phyloP scores from a whole-genome alignment of 2,329 filamentous ascomycete genomes.

The Lachnellula cervina region DNA sequence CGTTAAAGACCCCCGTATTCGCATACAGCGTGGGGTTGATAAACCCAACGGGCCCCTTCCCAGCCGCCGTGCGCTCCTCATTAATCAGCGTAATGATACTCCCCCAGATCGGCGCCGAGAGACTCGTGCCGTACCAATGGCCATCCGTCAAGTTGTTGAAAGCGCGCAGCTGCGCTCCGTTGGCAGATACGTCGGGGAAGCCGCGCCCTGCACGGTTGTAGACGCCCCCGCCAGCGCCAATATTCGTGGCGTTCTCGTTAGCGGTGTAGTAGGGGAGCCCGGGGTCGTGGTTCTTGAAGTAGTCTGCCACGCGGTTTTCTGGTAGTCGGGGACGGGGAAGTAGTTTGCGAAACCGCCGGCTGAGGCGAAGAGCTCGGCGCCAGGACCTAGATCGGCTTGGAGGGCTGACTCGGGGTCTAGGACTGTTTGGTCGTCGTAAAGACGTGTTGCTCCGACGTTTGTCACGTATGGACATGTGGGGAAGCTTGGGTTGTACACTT shows the following conservation, averaged over 20 bases:
- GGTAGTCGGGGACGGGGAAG: constrained; percentile 44
- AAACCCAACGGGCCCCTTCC: constrained; percentile 36
- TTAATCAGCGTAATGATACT: constrained; percentile 41
- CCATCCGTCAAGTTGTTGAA: constrained; percentile 38
- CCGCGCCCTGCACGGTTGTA: constrained; percentile 41
- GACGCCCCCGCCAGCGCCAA: constrained; percentile 41
- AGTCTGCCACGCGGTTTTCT: constrained; percentile 31
- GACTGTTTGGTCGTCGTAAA: constrained; percentile 34
- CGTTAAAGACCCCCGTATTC: constrained; percentile 28
- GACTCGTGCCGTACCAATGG: constrained; percentile 47
- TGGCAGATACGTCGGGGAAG: constrained; percentile 44
- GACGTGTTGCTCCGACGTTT: constrained; percentile 47
- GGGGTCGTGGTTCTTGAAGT: constrained; percentile 26
- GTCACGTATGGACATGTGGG: constrained; percentile 46
- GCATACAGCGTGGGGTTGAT: constrained; percentile 33
- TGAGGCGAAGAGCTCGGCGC: constrained; percentile 62
- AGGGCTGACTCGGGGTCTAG: constrained; percentile 39
- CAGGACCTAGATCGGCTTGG: constrained; percentile 17
- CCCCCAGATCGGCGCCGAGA: constrained; percentile 38
- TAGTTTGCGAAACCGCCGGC: constrained; percentile 65
- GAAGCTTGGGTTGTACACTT: constrained; percentile 43
- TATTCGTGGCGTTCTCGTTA: constrained; percentile 11
- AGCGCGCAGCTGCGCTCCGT: constrained; percentile 36
- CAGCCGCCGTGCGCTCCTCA: constrained; percentile 33
- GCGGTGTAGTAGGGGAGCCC: constrained; percentile 15